Evolutionary conservation across 257 asterid genomes (phyloP).

Genomic region (Cruciata laevipes): DNA sequence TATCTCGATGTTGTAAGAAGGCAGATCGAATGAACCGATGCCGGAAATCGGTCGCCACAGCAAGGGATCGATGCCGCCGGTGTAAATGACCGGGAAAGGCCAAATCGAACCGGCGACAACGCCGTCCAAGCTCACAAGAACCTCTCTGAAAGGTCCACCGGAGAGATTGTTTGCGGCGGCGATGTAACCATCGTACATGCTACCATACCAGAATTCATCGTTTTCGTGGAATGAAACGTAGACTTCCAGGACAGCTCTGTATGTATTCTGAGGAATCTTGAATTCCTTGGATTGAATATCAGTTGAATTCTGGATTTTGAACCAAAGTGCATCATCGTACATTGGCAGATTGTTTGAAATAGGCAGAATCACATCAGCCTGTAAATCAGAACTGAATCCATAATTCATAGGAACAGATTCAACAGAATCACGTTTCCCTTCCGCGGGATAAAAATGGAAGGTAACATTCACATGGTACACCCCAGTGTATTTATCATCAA

Average conservation of each 20-base stretch:
- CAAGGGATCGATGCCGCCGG: conserved; percentile 74
- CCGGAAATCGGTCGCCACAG: conserved; percentile 71
- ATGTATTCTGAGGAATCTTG: conserved; percentile 47
- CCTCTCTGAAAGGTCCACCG: conserved; percentile 72
- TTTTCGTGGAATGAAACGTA: conserved; percentile 74
- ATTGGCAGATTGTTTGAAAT: conserved; percentile 52
- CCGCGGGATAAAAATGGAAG: conserved; percentile 58
- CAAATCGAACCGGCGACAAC: conserved; percentile 48
- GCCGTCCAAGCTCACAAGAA: conserved; percentile 42
- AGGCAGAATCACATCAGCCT: conserved; percentile 63
- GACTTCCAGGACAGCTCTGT: conserved; percentile 60
- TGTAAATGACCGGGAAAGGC: conserved; percentile 71
- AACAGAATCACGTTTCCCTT: neutral
- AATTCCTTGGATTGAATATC: conserved; percentile 40
- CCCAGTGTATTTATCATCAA: conserved; percentile 60
- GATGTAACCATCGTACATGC: conserved; percentile 51
- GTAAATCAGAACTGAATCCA: conserved; percentile 23
- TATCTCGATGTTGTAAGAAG: conserved; percentile 62
- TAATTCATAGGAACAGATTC: conserved; percentile 4
- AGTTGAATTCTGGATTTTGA: conserved; percentile 45
- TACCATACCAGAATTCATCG: conserved; percentile 73
- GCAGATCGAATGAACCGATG: conserved; percentile 72
- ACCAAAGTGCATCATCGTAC: conserved; percentile 79
- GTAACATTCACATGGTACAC: conserved; percentile 58
- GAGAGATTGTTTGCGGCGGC: conserved; percentile 32